Conservation (phyloP, 345 rosid species). For the Brassica rapa region DNA sequence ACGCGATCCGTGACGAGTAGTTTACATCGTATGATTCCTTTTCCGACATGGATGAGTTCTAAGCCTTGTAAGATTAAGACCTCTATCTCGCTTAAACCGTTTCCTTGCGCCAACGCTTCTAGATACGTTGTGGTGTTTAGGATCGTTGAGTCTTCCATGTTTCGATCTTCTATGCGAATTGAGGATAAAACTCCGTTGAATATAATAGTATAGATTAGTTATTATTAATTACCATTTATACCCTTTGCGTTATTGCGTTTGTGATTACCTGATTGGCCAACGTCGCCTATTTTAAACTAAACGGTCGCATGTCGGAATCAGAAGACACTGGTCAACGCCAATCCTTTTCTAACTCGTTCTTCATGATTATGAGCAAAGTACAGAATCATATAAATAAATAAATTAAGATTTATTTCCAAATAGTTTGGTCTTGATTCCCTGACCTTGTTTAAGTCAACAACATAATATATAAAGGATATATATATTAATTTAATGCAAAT, state of each 20-base stretch:
- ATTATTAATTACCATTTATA: background rate
- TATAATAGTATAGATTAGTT: background rate
- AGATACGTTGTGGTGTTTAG: conserved; percentile 11
- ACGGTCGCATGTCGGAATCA: background rate
- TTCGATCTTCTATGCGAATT: background rate
- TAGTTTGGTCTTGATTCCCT: conserved; percentile 1
- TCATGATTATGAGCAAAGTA: too few species aligned
- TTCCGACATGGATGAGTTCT: conserved; percentile 35
- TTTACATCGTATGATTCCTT: conserved; percentile 42
- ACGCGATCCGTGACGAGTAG: conserved; percentile 36
- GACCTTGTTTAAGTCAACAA: background rate
- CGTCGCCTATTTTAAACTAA: background rate
- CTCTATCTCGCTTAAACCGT: conserved; percentile 12
- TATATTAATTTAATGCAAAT: background rate
- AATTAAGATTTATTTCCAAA: conserved; percentile 14
- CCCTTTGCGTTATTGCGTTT: background rate
- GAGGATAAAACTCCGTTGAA: background rate
- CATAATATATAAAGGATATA: background rate
- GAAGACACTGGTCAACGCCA: background rate
- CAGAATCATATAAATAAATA: background rate
- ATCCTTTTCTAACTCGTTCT: background rate
- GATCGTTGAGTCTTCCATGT: conserved; percentile 11
- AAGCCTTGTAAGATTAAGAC: conserved; percentile 6
- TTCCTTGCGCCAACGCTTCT: conserved; percentile 18
- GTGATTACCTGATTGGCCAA: background rate